Percentiles rank a stretch among this genome's conserved stretches.
phyloP scores from a whole-genome alignment of 352 stramenopile genomes.

The Phytophthora multivora region DNA sequence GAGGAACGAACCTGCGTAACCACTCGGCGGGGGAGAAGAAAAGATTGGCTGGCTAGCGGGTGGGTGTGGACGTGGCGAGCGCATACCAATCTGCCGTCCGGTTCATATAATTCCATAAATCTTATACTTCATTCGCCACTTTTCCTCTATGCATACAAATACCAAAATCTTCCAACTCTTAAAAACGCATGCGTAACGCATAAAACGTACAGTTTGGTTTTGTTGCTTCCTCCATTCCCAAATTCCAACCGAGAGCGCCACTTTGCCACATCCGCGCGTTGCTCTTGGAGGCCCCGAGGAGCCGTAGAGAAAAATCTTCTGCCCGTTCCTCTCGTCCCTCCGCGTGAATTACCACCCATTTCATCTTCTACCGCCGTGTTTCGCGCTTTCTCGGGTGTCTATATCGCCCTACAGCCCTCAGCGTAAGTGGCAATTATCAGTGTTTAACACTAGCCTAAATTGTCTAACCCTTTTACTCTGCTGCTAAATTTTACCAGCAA shows the following conservation, averaged over 20 bases:
- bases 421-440: conserved; percentile 10
- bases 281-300: conserved; percentile 1
- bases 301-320: not conserved
- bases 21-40: conserved; percentile 31
- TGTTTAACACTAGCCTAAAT: conserved; percentile 5
- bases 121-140: conserved; percentile 5
- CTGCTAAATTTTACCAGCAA: conserved; percentile 19
- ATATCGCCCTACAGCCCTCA: not conserved
- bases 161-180: not conserved
- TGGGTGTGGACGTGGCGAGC: conserved; percentile 40
- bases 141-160: conserved; percentile 11
- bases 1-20: conserved; percentile 32
- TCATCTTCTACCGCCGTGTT: not conserved
- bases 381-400: conserved; percentile 1
- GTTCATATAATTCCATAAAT: conserved; percentile 7
- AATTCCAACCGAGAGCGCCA: conserved; percentile 36
- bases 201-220: conserved; percentile 15
- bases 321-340: not conserved
- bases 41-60: conserved; percentile 46
- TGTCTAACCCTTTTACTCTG: conserved; percentile 6
- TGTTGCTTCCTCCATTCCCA: conserved; percentile 26
- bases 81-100: conserved; percentile 1
- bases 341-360: not conserved
- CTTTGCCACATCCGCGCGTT: not conserved
- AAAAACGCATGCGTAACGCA: conserved; percentile 5